These are phyloP conservation scores for Mortierella sp. DNA, from an alignment of 371 early-diverging fungal genomes.

Conservation along the genomic window DNA sequence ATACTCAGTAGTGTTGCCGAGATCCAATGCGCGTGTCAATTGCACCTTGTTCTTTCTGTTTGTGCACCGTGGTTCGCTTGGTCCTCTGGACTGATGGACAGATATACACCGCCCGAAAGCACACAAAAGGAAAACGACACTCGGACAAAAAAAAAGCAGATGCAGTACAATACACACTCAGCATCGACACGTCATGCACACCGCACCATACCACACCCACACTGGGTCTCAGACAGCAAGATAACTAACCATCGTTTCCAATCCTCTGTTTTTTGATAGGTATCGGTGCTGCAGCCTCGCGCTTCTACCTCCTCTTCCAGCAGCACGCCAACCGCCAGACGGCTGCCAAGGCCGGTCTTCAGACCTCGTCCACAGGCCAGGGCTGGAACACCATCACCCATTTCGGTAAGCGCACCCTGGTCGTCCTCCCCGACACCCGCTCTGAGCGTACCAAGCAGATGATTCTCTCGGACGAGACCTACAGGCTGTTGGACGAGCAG, in stretches of 20 bases:
- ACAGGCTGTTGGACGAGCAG: slow-evolving; percentile 68
- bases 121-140: neutral
- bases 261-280: slow-evolving; percentile 24
- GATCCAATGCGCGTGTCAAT: neutral
- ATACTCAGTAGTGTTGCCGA: neutral
- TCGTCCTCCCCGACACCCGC: slow-evolving; percentile 80
- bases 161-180: neutral
- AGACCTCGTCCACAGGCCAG: slow-evolving; percentile 55
- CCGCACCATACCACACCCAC: neutral
- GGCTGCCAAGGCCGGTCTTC: slow-evolving; percentile 67
- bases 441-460: slow-evolving; percentile 76
- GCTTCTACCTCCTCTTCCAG: slow-evolving; percentile 88
- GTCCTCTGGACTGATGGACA: neutral
- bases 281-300: slow-evolving; percentile 74
- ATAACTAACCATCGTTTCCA: neutral
- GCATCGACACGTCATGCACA: neutral
- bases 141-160: neutral
- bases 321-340: slow-evolving; percentile 76
- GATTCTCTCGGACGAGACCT: slow-evolving; percentile 71
- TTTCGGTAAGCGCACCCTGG: slow-evolving; percentile 74
- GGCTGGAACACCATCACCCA: slow-evolving; percentile 62
- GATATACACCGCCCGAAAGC: neutral
- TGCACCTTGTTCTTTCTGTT: neutral
- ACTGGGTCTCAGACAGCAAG: neutral
- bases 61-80: too few species aligned